Evolutionary conservation across 768 basidiomycete genomes (phyloP).

Genomic region (Naganishia randhawae): DNA sequence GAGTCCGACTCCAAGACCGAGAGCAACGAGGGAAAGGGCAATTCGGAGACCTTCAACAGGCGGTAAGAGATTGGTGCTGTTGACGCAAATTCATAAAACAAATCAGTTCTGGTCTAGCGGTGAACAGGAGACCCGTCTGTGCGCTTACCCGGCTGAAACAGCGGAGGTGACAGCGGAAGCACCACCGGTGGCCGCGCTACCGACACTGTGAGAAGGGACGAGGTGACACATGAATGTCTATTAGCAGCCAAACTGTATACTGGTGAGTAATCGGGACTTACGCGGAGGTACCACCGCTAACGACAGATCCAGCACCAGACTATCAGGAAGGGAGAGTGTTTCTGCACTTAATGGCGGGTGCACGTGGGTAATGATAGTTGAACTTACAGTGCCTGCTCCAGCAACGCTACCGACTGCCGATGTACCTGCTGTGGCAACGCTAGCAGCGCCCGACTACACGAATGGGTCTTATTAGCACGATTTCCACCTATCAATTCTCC

Average conservation of each 20-base stretch:
- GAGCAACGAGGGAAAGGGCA: slow-evolving; percentile 13
- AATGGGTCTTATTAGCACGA: no score
- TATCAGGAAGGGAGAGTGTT: not conserved
- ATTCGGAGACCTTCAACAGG: not conserved
- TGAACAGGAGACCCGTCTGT: not conserved
- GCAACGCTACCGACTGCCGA: slow-evolving; percentile 10
- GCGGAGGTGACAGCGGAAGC: slow-evolving; percentile 2
- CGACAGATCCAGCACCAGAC: slow-evolving; percentile 18
- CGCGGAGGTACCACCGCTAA: slow-evolving; percentile 15
- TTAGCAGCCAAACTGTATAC: not conserved
- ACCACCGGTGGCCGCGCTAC: slow-evolving; percentile 5
- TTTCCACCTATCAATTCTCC: no score
- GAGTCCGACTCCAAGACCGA: slow-evolving; percentile 12
- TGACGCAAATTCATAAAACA: not conserved
- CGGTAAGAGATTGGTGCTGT: slow-evolving; percentile 6
- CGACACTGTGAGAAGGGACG: not conserved
- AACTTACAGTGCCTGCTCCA: slow-evolving; percentile 13
- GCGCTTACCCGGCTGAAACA: slow-evolving; percentile 12
- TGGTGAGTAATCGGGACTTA: not conserved
- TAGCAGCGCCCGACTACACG: slow-evolving; percentile 1
- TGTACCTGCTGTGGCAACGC: not conserved
- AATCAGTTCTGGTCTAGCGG: no score
- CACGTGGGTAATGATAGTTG: not conserved
- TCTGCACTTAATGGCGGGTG: not conserved
- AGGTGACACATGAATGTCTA: no score